Evolutionary conservation across 176 grass and related monocot genomes (phyloP), one percentile per base, ranked within the genome.

Genomic region (Calamus simplicifolius): DNA sequence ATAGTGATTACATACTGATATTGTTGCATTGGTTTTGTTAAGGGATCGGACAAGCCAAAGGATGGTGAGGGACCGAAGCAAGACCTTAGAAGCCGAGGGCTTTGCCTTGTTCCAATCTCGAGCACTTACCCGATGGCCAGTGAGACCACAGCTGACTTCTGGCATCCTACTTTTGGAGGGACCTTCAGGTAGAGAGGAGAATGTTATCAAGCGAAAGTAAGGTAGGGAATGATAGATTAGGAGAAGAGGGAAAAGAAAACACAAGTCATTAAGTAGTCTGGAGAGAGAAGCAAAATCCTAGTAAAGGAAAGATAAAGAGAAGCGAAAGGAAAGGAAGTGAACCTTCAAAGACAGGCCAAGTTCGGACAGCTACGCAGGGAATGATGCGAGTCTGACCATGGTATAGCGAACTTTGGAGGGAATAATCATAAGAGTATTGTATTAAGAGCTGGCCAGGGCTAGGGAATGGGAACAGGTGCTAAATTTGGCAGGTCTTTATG

Each of bases 141-240:
- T 52, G 83, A 96, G 19, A 72, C 69, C 3, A 26, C 62, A 10
- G 60, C 69, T 0, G 92, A 90, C 54, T 90, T 90, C 79, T 96
- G 92, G 92, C 58, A 85, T 25, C 83, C 86, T 51, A 82, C 72
- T 14, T 90, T 96, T 63, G 83, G 87, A 57, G 92, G 80, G 52
- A 88, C 78, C 29, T 90, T 90, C 74, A 69, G 43, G 6, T 96
- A 90, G 79, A 71, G 3, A 43, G 35, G 3, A 43, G 35, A 43
- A 43, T 43, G 35, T 3, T 43, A 10, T 43, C 35, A 10, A 35
- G 6, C 31, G 31, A 35, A 35, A 35, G 31, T 7, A 43, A 43
- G 35, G 8, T 43, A 43, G 35, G 35, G 8, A 43, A 43, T 43
- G 10, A 3, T 43, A 43, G 35, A 43, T 43, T 43, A 43, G 35